Evolutionary conservation across 495 filamentous ascomycete species (phyloP), one percentile per base, ranked within the genome.

Genomic region (Pyrenopolyporus hunteri): DNA sequence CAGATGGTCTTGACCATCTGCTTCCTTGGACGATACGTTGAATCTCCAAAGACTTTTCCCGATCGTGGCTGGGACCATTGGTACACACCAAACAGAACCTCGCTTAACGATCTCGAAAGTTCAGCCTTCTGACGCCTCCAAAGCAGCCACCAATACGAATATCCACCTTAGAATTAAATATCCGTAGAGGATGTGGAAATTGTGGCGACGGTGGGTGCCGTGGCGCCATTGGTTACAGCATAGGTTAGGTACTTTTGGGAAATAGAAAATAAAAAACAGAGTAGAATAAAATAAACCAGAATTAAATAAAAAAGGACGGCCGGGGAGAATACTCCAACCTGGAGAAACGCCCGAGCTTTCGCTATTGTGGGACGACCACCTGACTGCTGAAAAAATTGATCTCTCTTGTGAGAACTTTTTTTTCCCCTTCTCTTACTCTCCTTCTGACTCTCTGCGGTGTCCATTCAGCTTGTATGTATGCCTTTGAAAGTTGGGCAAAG

Each of bases 341-440:
- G 42, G 60, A 28, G 49, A 64, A 48, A 58, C 33, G 54, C 55
- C 53, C 47, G 57, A 28, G 40, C 35, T 58, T 52, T 6, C 19
- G 37, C 60, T 54, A 64, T 64, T 64, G 48, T 58, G 54, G 60
- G 35, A 53, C 60, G 46, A 63, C 54, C 55, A 59, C 55, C 61
- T 64, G 61, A 64, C 54, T 59, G 46, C 16, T 35, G 4, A 31
- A 42, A 31, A 42, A 64, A 53, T 58, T 53, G 47, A 47, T 53
- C 46, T 47, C 36, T 42, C 17, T 33, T 11, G 31, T 36, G 39
- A 17, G 23, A 28, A 26, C 28, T 45, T 54, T 59, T 48, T 59
- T 35, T 42, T 54, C 10, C 11, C 32, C 9, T 8, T 33, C 9
- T 10, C 2, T 33, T 33, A n/a, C n/a, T n/a, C n/a, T n/a, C n/a